Evolutionary conservation across 345 rosid genomes (phyloP).

Genomic region (Hevea brasiliensis): DNA sequence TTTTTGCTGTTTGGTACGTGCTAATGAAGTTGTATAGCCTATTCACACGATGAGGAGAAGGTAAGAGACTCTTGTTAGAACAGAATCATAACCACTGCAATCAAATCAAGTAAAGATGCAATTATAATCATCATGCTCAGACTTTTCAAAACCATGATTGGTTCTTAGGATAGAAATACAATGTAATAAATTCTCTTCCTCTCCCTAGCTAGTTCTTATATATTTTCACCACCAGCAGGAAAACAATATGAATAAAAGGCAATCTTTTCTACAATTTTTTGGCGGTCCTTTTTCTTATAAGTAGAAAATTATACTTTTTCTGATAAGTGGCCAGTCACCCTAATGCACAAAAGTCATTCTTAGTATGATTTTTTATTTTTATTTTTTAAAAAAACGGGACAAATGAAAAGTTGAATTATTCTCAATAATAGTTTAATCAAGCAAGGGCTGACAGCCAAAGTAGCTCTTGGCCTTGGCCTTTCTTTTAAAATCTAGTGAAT

Average conservation of each 20-base stretch:
- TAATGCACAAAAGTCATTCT: no score
- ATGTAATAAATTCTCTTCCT: background rate
- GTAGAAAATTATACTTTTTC: no score
- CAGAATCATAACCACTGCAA: background rate
- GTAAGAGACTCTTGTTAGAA: background rate
- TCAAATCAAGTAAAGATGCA: no score
- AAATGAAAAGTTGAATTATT: no score
- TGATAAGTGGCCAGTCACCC: no score
- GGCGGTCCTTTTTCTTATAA: no score
- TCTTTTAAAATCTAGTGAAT: background rate
- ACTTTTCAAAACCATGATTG: background rate
- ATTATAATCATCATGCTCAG: background rate
- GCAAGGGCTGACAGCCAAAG: no score
- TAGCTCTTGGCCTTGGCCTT: no score
- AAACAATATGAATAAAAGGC: background rate
- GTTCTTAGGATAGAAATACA: background rate
- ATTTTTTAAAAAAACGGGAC: no score
- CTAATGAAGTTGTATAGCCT: constrained; percentile 29
- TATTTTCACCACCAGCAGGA: background rate
- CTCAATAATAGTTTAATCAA: no score
- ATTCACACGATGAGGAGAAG: background rate
- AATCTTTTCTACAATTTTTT: no score
- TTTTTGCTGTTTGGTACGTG: constrained; percentile 32
- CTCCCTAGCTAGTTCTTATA: background rate
- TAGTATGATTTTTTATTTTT: no score